Percentiles rank a stretch among this genome's conserved stretches.
Evolutionary conservation across 106 monocot species (phyloP).

Genomic region (Platanthera zijinensis): DNA sequence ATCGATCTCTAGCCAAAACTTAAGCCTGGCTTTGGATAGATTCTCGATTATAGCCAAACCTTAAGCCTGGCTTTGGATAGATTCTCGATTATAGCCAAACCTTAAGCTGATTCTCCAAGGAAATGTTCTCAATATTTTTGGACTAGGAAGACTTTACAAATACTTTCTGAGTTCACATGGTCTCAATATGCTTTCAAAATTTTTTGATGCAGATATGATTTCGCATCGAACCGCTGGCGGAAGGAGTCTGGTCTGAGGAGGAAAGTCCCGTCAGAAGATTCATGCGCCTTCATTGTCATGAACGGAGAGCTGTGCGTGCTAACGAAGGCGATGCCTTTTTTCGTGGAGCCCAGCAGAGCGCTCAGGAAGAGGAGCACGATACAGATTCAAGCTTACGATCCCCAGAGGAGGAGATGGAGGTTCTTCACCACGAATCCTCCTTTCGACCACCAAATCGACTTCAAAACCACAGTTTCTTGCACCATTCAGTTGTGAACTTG

Average conservation of each 20-base stretch:
- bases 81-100: no score
- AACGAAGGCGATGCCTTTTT: slow-evolving; percentile 11
- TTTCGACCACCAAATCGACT: slow-evolving; percentile 42
- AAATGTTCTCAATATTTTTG: no score
- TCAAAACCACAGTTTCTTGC: slow-evolving; percentile 51
- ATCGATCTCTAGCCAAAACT: no score
- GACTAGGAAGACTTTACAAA: no score
- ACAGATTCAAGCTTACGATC: slow-evolving; percentile 64
- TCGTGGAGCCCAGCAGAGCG: slow-evolving; percentile 10
- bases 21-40: no score
- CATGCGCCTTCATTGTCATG: slow-evolving; percentile 66
- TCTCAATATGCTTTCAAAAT: background rate
- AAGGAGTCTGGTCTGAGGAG: slow-evolving; percentile 51
- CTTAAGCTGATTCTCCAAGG: no score
- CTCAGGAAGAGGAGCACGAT: slow-evolving; percentile 35
- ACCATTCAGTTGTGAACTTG: slow-evolving; percentile 34
- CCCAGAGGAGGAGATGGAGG: slow-evolving; percentile 62
- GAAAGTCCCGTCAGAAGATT: slow-evolving; percentile 31
- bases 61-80: no score
- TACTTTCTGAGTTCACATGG: no score
- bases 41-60: no score
- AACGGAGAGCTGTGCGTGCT: slow-evolving; percentile 69
- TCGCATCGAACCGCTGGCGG: slow-evolving; percentile 53
- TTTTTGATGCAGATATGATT: slow-evolving; percentile 41
- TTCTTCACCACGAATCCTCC: slow-evolving; percentile 44